A percentile compares a stretch with the other conserved stretches of the same genome.
Conservation (phyloP, 306 rosid species). For the Gastrolobium villosum region DNA sequence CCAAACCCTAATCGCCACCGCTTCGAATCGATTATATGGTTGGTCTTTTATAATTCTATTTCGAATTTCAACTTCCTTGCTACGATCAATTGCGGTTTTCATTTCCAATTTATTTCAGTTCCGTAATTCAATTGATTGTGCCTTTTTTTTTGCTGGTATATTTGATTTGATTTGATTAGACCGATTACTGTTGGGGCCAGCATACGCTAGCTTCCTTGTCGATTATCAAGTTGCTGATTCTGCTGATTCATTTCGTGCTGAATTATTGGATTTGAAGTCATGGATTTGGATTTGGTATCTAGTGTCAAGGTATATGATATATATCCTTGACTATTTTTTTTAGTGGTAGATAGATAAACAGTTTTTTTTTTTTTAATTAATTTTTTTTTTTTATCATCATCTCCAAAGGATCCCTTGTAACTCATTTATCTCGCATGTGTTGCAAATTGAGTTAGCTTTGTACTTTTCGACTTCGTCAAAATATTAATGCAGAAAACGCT, state of each 20-base stretch:
- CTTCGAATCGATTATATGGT: slow-evolving; percentile 17
- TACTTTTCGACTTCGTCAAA: not conserved
- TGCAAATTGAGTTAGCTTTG: slow-evolving; percentile 23
- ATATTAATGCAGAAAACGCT: not conserved
- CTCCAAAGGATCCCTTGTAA: not conserved
- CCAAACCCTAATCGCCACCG: slow-evolving; percentile 55
- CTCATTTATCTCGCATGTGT: not conserved
- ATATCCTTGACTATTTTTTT: not conserved
- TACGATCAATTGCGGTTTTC: not conserved
- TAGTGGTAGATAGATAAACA: not conserved
- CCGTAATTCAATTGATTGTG: slow-evolving; percentile 35
- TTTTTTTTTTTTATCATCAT: not conserved
- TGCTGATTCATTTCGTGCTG: slow-evolving; percentile 40
- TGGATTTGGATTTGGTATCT: slow-evolving; percentile 90
- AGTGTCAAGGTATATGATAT: slow-evolving; percentile 71
- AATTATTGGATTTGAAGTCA: slow-evolving; percentile 46
- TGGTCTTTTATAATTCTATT: not conserved
- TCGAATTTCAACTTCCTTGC: not conserved
- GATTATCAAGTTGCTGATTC: slow-evolving; percentile 48
- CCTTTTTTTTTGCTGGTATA: not conserved
- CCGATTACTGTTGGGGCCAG: slow-evolving; percentile 40
- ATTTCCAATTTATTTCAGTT: slow-evolving; percentile 3
- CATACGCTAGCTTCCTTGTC: slow-evolving; percentile 48
- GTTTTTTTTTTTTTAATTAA: no score
- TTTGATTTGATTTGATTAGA: slow-evolving; percentile 53